Conservation (phyloP, 1,284 basidiomycete genomes). For the Ceratobasidium sp. region DNA sequence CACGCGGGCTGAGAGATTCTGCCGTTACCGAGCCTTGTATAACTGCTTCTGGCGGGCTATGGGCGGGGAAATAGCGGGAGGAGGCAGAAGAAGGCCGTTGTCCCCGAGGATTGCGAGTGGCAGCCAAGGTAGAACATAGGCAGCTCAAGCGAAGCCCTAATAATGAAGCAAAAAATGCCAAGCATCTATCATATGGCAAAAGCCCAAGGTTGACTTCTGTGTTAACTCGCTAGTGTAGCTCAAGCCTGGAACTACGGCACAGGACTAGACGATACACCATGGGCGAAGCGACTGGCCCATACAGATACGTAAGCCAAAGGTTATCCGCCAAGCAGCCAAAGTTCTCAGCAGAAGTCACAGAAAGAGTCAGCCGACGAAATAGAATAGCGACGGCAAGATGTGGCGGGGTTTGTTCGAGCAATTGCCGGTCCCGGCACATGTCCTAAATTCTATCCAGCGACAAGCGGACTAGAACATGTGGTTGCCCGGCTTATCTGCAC, state of each 20-base stretch:
- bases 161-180: too few relatives aligned
- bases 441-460: neutral
- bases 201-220: too few relatives aligned
- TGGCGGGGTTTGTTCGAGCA: conserved; percentile 40
- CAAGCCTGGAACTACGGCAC: neutral
- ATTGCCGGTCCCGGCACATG: conserved; percentile 26
- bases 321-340: neutral
- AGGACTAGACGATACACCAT: too few relatives aligned
- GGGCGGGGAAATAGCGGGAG: conserved; percentile 40
- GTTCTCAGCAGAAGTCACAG: conserved; percentile 11
- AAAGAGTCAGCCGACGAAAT: conserved; percentile 33
- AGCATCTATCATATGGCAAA: too few relatives aligned
- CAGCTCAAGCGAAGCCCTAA: too few relatives aligned
- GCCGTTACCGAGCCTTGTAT: conserved; percentile 7
- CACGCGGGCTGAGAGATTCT: neutral
- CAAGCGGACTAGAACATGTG: conserved; percentile 19
- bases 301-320: neutral
- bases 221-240: neutral
- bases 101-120: too few relatives aligned
- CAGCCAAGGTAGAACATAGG: too few relatives aligned
- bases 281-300: neutral
- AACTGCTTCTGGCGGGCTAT: conserved; percentile 36
- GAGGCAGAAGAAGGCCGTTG: neutral
- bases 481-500: conserved; percentile 31
- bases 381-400: neutral